Evolutionary conservation across 2,329 filamentous ascomycete genomes (phyloP), one percentile per base, ranked within the genome.

Genomic region (Fusarium albosuccineum): DNA sequence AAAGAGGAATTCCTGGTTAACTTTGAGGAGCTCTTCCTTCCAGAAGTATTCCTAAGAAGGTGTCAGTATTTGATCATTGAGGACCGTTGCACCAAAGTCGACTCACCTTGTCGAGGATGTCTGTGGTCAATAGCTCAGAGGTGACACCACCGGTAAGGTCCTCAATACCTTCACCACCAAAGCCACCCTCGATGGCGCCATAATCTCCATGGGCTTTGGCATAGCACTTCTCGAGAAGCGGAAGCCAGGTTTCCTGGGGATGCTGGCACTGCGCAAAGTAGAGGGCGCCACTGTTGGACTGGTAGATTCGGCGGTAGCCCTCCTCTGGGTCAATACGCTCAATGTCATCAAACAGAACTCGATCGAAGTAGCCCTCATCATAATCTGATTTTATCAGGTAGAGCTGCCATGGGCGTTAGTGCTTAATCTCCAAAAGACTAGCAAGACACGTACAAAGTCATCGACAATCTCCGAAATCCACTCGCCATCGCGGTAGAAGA

Each of bases 201-300:
- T 91, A 97, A 73, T 96, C 92, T 5, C 91, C 92, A 65, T 94
- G 92, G 0, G 91, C 91, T 75, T 94, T 94, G 16, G 92, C 92
- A 71, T 92, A 94, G 2, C 91, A 91, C 76, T 94, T 94, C 72
- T 94, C 92, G 1, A 94, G 84, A 22, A 94, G 82, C 1, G 92
- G 91, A 30, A 94, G 82, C 92, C 92, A 94, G 0, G 91, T 94
- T 76, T 94, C 91, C 71, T 93, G 92, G 3, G 89, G 87, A 67
- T 92, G 86, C 61, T 86, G 86, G 76, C 91, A 93, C 74, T 92
- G 90, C 0, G 90, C 90, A 78, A 94, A 94, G 77, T 92, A 93
- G 1, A 95, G 81, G 0, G 92, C 89, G 60, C 90, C 85, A 17
- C 90, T 92, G 40, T 92, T 92, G 2, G 89, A 91, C 76, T 93